These are phyloP conservation scores for Candida parachauliodes DNA, from an alignment of 805 yeast species.

Conservation along the genomic window DNA sequence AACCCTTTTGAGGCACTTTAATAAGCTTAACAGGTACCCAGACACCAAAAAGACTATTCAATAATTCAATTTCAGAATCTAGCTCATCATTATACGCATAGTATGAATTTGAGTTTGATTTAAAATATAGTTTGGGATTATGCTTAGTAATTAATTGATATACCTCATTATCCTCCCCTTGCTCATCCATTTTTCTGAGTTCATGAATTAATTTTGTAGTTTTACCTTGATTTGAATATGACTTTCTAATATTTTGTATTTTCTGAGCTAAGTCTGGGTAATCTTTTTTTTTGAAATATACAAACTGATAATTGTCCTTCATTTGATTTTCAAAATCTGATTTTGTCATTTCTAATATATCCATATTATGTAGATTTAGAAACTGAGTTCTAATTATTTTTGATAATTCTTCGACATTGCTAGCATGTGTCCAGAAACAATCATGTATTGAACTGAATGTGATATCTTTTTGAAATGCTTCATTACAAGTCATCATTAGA, in stretches of 20 bases:
- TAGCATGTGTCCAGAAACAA: slow-evolving; percentile 41
- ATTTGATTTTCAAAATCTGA: slow-evolving; percentile 23
- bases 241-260: slow-evolving; percentile 8
- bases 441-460: slow-evolving; percentile 41
- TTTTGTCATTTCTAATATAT: slow-evolving; percentile 22
- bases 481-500: slow-evolving; percentile 31
- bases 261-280: slow-evolving; percentile 11
- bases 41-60: slow-evolving; percentile 17
- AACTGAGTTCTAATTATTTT: slow-evolving; percentile 30
- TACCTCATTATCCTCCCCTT: slow-evolving; percentile 4
- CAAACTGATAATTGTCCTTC: slow-evolving; percentile 27
- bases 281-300: slow-evolving; percentile 22
- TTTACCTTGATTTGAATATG: slow-evolving; percentile 4
- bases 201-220: neutral
- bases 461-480: slow-evolving; percentile 16
- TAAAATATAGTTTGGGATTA: slow-evolving; percentile 22
- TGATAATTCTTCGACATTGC: slow-evolving; percentile 25
- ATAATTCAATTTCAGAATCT: neutral
- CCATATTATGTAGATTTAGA: slow-evolving; percentile 28
- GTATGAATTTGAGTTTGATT: neutral
- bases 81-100: neutral
- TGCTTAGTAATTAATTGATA: slow-evolving; percentile 12
- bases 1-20: slow-evolving; percentile 28
- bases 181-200: slow-evolving; percentile 6
- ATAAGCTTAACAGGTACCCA: slow-evolving; percentile 28